Evolutionary conservation across 1,284 basidiomycete genomes (phyloP).

Genomic region (Fomitopsis schrenkii): DNA sequence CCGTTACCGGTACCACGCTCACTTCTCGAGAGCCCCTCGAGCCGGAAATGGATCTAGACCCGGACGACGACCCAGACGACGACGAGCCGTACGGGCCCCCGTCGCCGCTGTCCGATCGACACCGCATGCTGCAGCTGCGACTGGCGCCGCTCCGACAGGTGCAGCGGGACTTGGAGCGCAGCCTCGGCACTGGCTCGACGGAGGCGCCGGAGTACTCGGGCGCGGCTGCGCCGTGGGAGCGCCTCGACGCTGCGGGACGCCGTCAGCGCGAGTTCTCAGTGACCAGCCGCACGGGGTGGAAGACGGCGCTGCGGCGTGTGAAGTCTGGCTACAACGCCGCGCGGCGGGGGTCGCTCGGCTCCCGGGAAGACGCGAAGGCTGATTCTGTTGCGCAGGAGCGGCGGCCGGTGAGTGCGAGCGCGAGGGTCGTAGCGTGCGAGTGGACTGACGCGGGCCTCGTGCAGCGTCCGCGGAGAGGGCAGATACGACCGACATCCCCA

Average conservation of each 20-base stretch:
- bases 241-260: conserved; percentile 2
- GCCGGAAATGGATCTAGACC: conserved; percentile 10
- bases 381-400: background rate
- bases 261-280: conserved; percentile 19
- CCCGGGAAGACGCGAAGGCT: conserved; percentile 7
- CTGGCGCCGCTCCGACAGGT: conserved; percentile 46
- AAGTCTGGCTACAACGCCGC: conserved; percentile 7
- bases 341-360: conserved; percentile 2
- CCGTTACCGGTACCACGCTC: background rate
- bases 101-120: conserved; percentile 33
- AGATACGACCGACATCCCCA: conserved; percentile 2
- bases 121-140: conserved; percentile 40
- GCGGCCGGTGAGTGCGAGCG: background rate
- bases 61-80: conserved; percentile 10
- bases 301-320: conserved; percentile 18
- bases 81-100: conserved; percentile 1
- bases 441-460: background rate
- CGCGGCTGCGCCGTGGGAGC: conserved; percentile 16
- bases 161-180: conserved; percentile 44
- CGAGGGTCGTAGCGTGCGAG: background rate
- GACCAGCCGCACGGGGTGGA: conserved; percentile 23
- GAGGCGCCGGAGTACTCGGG: conserved; percentile 9
- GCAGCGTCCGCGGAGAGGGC: background rate
- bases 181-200: conserved; percentile 36
- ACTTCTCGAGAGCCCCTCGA: background rate